Base-by-base conservation (phyloP, 2,329 filamentous ascomycete genomes). In the Akanthomyces uredinophilus region DNA sequence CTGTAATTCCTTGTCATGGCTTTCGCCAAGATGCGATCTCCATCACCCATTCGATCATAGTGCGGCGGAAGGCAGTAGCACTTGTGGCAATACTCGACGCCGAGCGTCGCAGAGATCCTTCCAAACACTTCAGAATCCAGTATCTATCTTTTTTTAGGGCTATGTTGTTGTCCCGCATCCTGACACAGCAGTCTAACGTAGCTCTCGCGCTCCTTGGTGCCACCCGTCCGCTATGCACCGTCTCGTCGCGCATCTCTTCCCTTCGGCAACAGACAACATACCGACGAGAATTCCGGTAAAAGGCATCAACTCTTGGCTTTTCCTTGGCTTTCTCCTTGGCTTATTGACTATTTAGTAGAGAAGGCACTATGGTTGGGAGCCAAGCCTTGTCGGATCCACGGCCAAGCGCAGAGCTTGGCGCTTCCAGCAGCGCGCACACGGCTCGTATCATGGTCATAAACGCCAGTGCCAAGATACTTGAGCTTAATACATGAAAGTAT, bases 331-430 rank as follows among this genome's bases (percentile, higher is more conserved):
- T 4, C 20, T 47, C 35, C 27, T 51, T 35, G n/a, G 20, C 13
- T 24, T 29, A 2, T 18, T 32, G 32, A 43, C 14, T 5, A 11
- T 32, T 16, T 5, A 7, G 4, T 13, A 5, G 50, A 20, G 29
- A 39, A 32, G n/a, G n/a, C n/a, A 18, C 16, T 24, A 55, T 27
- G n/a, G 14, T 43, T 55, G 52, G 7, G 27, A n/a, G 53, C 53
- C 53, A 56, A 56, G 53, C 18, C 37, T 56, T 54, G 13, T 56
- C 22, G 22, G 53, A 14, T 56, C 53, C 53, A 56, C 39, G n/a
- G 39, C 39, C 39, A 44, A 56, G 35, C 44, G 22, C 22, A 20
- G 7, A 47, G 22, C 44, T 47, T 47, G 44, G 44, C 44, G 22
- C 44, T 47, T 14, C 14, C 22, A 47, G 22, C 27, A 4, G 44